Percentiles rank a stretch among this genome's conserved stretches.
phyloP scores from a whole-genome alignment of 2,329 filamentous ascomycete species.

The Diaporthe citrichinensis region DNA sequence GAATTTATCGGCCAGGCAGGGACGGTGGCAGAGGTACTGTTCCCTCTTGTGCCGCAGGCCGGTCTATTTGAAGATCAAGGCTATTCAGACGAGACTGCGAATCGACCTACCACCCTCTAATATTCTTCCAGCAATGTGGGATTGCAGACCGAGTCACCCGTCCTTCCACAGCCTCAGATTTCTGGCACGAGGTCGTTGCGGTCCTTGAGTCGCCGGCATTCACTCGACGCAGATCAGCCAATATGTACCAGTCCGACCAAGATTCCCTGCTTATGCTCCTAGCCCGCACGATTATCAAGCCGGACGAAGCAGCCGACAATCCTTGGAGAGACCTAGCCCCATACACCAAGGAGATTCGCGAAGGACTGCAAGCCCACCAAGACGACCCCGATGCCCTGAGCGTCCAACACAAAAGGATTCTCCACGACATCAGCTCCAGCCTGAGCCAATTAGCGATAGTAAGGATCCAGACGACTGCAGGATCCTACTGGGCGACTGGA shows the following conservation, averaged over 20 bases:
- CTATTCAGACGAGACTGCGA: background rate
- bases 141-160: background rate
- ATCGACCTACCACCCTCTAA: background rate
- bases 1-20: background rate
- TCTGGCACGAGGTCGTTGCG: background rate
- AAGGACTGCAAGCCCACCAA: background rate
- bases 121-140: background rate
- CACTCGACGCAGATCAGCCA: too few species aligned
- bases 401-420: rapidly evolving
- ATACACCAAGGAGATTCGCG: background rate
- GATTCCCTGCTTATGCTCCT: background rate
- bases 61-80: background rate
- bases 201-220: too few species aligned
- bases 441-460: background rate
- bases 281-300: background rate
- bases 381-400: background rate
- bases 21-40: background rate
- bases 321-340: too few species aligned
- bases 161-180: too few species aligned
- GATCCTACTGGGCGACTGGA: background rate
- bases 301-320: background rate
- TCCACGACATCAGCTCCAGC: background rate
- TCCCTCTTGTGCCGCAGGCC: background rate
- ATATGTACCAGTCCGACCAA: too few species aligned
- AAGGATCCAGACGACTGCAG: background rate